A percentile compares a stretch with the other conserved stretches of the same genome.
phyloP scores from a whole-genome alignment of 2,329 filamentous ascomycete species.

The Colletotrichum sp. region DNA sequence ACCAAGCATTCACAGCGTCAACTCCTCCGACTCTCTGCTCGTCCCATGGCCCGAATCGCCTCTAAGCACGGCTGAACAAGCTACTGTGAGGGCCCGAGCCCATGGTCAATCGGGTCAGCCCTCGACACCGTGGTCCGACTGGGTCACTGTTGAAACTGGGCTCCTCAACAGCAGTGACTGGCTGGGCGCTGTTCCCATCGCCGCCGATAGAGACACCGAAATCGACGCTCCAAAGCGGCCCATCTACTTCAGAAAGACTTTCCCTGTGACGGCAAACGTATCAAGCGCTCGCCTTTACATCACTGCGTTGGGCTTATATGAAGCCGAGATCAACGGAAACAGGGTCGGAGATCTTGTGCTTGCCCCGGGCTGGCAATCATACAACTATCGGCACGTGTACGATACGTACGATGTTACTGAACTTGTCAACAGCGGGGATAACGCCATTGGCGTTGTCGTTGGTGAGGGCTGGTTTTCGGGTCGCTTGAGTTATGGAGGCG shows the following conservation, averaged over 20 bases:
- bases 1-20: conserved; percentile 27
- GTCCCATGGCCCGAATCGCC: conserved; percentile 48
- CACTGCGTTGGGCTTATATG: conserved; percentile 50
- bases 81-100: conserved; percentile 37
- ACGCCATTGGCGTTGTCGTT: conserved; percentile 43
- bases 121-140: conserved; percentile 34
- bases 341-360: conserved; percentile 44
- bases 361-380: conserved; percentile 59
- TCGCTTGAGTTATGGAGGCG: conserved; percentile 34
- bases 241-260: conserved; percentile 22
- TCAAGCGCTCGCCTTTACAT: conserved; percentile 50
- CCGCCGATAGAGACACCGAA: conserved; percentile 33
- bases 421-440: conserved; percentile 39
- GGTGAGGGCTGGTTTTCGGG: conserved; percentile 57
- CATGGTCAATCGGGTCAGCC: conserved; percentile 28
- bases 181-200: conserved; percentile 31
- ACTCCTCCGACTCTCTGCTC: conserved; percentile 42
- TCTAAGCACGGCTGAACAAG: conserved; percentile 34
- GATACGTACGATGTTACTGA: conserved; percentile 57
- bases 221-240: conserved; percentile 30
- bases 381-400: conserved; percentile 55
- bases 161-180: conserved; percentile 34
- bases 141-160: conserved; percentile 38
- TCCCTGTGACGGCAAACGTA: conserved; percentile 23
- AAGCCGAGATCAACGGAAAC: conserved; percentile 51